Evolutionary conservation across 345 rosid genomes (phyloP).

Genomic region (Camelina neglecta): DNA sequence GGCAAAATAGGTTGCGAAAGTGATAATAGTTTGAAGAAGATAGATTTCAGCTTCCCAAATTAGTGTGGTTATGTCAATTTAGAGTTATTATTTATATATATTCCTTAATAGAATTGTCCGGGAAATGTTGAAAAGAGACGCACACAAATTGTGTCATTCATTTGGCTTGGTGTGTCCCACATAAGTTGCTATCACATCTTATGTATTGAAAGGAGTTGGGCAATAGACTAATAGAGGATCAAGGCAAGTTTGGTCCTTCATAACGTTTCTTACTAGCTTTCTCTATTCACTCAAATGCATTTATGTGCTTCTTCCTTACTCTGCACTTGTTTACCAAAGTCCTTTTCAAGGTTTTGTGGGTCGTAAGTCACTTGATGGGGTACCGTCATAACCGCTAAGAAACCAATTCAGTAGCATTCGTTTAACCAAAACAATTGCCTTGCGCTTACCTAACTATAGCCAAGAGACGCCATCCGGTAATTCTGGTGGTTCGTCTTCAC

Average conservation of each 20-base stretch:
- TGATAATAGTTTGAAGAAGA: background rate
- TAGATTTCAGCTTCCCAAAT: background rate
- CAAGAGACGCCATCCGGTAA: background rate
- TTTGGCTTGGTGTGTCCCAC: slow-evolving; percentile 16
- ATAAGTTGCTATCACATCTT: slow-evolving; percentile 12
- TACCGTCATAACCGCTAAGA: slow-evolving; percentile 5
- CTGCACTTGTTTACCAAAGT: background rate
- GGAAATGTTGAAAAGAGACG: background rate
- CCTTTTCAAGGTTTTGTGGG: slow-evolving; percentile 28
- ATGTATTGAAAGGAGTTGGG: slow-evolving; percentile 11
- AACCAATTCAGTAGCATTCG: slow-evolving; percentile 12
- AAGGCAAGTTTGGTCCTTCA: slow-evolving; percentile 26
- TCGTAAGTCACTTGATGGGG: background rate
- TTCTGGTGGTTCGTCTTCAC: background rate
- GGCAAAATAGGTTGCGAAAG: background rate
- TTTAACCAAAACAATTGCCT: background rate
- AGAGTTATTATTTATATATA: background rate
- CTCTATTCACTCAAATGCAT: slow-evolving; percentile 11
- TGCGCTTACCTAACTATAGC: background rate
- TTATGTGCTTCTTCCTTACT: slow-evolving; percentile 4
- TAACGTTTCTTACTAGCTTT: slow-evolving; percentile 16
- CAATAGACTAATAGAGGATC: slow-evolving; percentile 1
- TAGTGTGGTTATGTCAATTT: background rate
- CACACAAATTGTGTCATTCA: slow-evolving; percentile 12
- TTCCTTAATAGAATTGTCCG: background rate